Evolutionary conservation across 148 eudicot species (phyloP), one percentile per base, ranked within the genome.

Genomic region (Pharnaceum exiguum): DNA sequence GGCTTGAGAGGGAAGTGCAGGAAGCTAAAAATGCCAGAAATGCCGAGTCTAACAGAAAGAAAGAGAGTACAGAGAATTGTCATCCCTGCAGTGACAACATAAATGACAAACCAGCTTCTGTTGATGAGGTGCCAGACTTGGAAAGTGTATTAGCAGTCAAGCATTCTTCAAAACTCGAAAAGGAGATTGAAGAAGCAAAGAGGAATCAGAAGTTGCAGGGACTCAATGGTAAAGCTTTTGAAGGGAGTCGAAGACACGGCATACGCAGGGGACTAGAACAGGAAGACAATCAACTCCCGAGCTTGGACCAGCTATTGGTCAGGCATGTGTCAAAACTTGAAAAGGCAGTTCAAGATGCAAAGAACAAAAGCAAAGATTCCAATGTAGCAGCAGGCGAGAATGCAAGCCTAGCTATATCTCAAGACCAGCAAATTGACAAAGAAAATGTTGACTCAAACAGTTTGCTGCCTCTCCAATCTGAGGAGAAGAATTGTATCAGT

Each of bases 1-100:
- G 76, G 53, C 96, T 91, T 25, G 98, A 91, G 71, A 80, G 69
- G 65, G 94, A 87, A 71, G 84, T 87, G 21, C 77, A 73, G 55
- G 93, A 84, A 56, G 97, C 96, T 9, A 85, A 75, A 56, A 85
- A 79, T 55, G 75, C 84, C 17, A 71, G 79, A 68, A 78, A 52
- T 37, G 79, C 71, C 11, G 83, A 78, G 57, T 62, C 70, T 9
- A 58, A 43, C 13, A 58, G 52, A 18, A 45, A 50, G 3, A 17
- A 12, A 25, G 62, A 69, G 24, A 18, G 52, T n/a, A n/a, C n/a
- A n/a, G 45, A 52, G 43, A 29, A 1, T 15, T 40, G 26, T 7
- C 17, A 16, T 5, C 7, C 5, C 2, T 16, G 56, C 22, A 32
- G 37, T 36, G 30, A 32, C 7, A 38, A 49, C 4, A 13, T 11